Percentiles rank a stretch among this genome's conserved stretches.
These are phyloP conservation scores for Dactylellina haptotyla DNA, from an alignment of 2,329 filamentous ascomycete species.

Conservation along the genomic window DNA sequence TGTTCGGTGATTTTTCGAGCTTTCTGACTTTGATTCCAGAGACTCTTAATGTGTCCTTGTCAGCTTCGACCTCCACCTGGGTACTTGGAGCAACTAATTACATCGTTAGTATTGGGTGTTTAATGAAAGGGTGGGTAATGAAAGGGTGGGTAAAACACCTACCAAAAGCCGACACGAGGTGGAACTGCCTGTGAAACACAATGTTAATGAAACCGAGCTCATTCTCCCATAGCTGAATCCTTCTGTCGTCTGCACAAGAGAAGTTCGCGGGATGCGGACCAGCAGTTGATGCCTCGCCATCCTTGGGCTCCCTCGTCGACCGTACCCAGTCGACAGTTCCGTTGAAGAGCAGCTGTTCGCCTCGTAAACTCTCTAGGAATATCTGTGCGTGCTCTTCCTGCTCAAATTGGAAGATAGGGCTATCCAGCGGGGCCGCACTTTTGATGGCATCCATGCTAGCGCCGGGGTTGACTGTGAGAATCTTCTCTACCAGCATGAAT, in stretches of 20 bases:
- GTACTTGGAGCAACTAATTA: slow-evolving; percentile 38
- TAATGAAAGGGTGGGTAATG: background rate
- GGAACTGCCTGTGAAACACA: slow-evolving; percentile 51
- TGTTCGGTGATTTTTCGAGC: slow-evolving; percentile 37
- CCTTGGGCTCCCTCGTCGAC: slow-evolving; percentile 34
- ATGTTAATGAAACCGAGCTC: slow-evolving; percentile 50
- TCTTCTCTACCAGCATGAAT: slow-evolving; percentile 53
- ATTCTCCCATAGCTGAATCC: slow-evolving; percentile 51
- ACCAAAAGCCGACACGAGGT: slow-evolving; percentile 49
- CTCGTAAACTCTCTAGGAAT: slow-evolving; percentile 41
- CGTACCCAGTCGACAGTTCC: slow-evolving; percentile 44
- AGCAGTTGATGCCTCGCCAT: slow-evolving; percentile 11
- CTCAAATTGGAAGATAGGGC: slow-evolving; percentile 51
- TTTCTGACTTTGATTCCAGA: slow-evolving; percentile 49
- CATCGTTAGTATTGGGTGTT: slow-evolving; percentile 3
- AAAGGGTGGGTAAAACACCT: background rate
- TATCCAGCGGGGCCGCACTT: slow-evolving; percentile 20
- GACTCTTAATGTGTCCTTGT: slow-evolving; percentile 23
- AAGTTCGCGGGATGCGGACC: slow-evolving; percentile 37
- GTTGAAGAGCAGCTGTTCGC: slow-evolving; percentile 47
- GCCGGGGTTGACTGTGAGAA: slow-evolving; percentile 15
- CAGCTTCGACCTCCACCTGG: slow-evolving; percentile 41
- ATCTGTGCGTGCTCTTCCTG: slow-evolving; percentile 46
- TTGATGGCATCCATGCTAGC: slow-evolving; percentile 24
- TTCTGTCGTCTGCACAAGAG: slow-evolving; percentile 36